These are phyloP conservation scores for Castanea sativa DNA, from an alignment of 306 rosid species.

Conservation along the genomic window DNA sequence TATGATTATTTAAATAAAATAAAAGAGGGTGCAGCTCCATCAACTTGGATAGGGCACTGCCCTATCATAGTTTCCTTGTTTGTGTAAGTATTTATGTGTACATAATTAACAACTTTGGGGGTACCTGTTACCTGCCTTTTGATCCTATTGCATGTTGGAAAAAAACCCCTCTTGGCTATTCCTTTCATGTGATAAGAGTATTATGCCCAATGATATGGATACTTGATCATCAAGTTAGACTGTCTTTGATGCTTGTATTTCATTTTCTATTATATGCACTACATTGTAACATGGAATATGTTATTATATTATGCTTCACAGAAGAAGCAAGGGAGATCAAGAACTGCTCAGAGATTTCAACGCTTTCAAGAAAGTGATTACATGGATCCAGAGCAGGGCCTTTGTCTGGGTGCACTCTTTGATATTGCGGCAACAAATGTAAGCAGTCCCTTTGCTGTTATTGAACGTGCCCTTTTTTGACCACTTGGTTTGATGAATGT, in stretches of 20 bases:
- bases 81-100: background rate
- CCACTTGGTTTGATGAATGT: constrained; percentile 11
- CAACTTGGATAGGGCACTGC: no score
- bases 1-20: no score
- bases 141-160: constrained; percentile 4
- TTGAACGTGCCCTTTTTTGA: background rate
- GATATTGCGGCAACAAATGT: constrained; percentile 98
- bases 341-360: constrained; percentile 51
- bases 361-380: constrained; percentile 83
- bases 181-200: background rate
- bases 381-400: constrained; percentile 88
- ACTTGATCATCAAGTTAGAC: constrained; percentile 13
- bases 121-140: background rate
- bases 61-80: no score
- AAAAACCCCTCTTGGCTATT: background rate
- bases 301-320: constrained; percentile 38
- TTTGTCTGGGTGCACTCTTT: constrained; percentile 90
- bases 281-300: constrained; percentile 14
- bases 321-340: constrained; percentile 71
- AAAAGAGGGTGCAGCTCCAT: no score
- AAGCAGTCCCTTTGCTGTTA: constrained; percentile 20
- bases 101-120: background rate
- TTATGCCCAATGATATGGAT: constrained; percentile 9
- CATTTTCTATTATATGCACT: constrained; percentile 10
- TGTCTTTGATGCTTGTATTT: constrained; percentile 9